phyloP scores from a whole-genome alignment of 306 rosid species.

The Fragaria vesca region DNA sequence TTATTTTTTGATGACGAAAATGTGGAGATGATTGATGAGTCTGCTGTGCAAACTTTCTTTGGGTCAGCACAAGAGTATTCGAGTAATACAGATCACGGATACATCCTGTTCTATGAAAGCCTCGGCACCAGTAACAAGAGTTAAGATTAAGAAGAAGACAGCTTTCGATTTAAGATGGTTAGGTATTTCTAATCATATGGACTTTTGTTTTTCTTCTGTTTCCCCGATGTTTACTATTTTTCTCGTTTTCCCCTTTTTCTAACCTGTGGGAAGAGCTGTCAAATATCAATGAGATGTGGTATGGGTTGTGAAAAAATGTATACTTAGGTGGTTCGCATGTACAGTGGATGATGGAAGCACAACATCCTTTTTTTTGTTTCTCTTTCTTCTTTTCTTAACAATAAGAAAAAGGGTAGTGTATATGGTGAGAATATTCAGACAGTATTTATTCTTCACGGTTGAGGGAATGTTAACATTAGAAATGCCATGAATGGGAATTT shows the following conservation, averaged over 20 bases:
- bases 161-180: conserved; percentile 31
- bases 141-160: conserved; percentile 51
- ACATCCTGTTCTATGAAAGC: conserved; percentile 96
- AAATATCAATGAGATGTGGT: conserved; percentile 46
- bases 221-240: conserved; percentile 33
- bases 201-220: conserved; percentile 44
- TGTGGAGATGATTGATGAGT: conserved; percentile 97
- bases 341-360: conserved; percentile 72
- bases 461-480: conserved; percentile 43
- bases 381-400: conserved; percentile 27
- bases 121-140: conserved; percentile 61
- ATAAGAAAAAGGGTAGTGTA: conserved; percentile 66
- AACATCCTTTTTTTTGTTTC: conserved; percentile 39
- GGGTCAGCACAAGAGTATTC: conserved; percentile 98
- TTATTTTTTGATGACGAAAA: conserved; percentile 96
- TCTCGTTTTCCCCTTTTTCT: conserved; percentile 32
- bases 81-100: conserved; percentile 93
- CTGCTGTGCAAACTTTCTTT: conserved; percentile 98
- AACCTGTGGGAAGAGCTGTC: conserved; percentile 73
- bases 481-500: conserved; percentile 42
- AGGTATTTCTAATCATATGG: conserved; percentile 47
- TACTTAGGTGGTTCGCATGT: conserved; percentile 79
- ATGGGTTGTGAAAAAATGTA: conserved; percentile 65
- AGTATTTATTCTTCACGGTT: conserved; percentile 39
- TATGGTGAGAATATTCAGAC: conserved; percentile 46